Evolutionary conservation across 768 basidiomycete species (phyloP).

Genomic region (Suillus clintonianus): DNA sequence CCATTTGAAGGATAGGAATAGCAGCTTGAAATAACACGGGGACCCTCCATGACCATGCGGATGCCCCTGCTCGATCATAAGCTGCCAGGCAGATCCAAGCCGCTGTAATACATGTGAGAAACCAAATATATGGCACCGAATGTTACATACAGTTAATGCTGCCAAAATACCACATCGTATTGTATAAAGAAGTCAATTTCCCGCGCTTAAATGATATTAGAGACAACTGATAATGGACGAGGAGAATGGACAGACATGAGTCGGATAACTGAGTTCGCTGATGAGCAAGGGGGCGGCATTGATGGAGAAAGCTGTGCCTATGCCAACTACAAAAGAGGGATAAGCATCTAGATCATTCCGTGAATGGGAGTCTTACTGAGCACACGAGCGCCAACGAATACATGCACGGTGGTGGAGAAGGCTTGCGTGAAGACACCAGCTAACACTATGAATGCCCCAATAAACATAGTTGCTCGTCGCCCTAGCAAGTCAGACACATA

Average conservation of each 20-base stretch:
- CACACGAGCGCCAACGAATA: slow-evolving; percentile 60
- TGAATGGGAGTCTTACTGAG: slow-evolving; percentile 23
- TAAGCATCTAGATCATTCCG: not conserved
- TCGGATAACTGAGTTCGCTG: slow-evolving; percentile 70
- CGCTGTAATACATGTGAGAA: slow-evolving; percentile 24
- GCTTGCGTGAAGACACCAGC: slow-evolving; percentile 62
- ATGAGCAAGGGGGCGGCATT: slow-evolving; percentile 67
- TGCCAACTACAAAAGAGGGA: slow-evolving; percentile 47
- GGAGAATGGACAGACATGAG: slow-evolving; percentile 46
- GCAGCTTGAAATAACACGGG: slow-evolving; percentile 65
- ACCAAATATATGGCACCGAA: not conserved
- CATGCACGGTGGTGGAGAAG: slow-evolving; percentile 43
- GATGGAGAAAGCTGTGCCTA: slow-evolving; percentile 61
- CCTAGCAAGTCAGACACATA: slow-evolving; percentile 61
- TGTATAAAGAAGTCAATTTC: slow-evolving; percentile 65
- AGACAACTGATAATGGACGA: not conserved
- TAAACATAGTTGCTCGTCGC: slow-evolving; percentile 58
- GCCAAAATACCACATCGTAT: slow-evolving; percentile 76
- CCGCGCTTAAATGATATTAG: slow-evolving; percentile 37
- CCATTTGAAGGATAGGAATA: slow-evolving; percentile 56
- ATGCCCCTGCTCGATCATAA: slow-evolving; percentile 36
- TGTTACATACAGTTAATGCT: slow-evolving; percentile 50
- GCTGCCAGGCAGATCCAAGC: slow-evolving; percentile 51
- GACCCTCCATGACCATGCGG: slow-evolving; percentile 64
- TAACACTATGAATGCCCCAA: slow-evolving; percentile 65